Percentiles rank a stretch among this genome's conserved stretches.
Evolutionary conservation across 768 basidiomycete genomes (phyloP).

Genomic region (Amanita thiersii): DNA sequence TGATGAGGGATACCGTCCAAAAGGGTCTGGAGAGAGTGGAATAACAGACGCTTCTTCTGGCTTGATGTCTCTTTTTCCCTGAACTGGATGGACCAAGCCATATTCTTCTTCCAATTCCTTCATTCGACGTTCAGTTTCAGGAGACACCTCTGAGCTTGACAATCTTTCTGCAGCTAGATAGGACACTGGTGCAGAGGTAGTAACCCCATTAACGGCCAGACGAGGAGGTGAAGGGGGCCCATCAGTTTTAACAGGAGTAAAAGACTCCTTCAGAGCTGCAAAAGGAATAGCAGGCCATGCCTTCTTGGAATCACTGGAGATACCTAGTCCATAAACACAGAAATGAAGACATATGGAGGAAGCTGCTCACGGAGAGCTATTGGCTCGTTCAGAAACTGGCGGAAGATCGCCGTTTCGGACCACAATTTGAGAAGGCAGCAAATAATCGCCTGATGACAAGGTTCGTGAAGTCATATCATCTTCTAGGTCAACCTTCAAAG

Average conservation of each 20-base stretch:
- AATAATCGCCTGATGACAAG: constrained; percentile 1
- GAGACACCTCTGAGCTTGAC: constrained; percentile 22
- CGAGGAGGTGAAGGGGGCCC: constrained; percentile 47
- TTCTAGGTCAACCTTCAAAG: constrained; percentile 31
- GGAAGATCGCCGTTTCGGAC: not conserved
- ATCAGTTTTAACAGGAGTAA: constrained; percentile 17
- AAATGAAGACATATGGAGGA: not conserved
- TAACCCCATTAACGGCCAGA: constrained; percentile 62
- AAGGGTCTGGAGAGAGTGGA: constrained; percentile 80
- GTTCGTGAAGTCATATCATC: constrained; percentile 28
- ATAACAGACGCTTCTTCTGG: constrained; percentile 51
- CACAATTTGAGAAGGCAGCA: not conserved
- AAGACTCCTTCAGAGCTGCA: constrained; percentile 22
- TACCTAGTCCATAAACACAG: not conserved
- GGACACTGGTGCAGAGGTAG: constrained; percentile 49
- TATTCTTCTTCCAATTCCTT: constrained; percentile 46
- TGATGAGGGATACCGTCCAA: constrained; percentile 60
- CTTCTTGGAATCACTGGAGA: not conserved
- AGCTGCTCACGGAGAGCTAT: not conserved
- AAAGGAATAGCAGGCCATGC: constrained; percentile 37
- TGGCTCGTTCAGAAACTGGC: too few species aligned
- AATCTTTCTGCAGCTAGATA: constrained; percentile 20
- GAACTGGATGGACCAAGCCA: constrained; percentile 30
- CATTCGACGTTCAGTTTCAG: constrained; percentile 40
- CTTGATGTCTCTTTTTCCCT: constrained; percentile 13